Evolutionary conservation across 306 rosid genomes (phyloP).

Genomic region (Cicer pinnatifidum): DNA sequence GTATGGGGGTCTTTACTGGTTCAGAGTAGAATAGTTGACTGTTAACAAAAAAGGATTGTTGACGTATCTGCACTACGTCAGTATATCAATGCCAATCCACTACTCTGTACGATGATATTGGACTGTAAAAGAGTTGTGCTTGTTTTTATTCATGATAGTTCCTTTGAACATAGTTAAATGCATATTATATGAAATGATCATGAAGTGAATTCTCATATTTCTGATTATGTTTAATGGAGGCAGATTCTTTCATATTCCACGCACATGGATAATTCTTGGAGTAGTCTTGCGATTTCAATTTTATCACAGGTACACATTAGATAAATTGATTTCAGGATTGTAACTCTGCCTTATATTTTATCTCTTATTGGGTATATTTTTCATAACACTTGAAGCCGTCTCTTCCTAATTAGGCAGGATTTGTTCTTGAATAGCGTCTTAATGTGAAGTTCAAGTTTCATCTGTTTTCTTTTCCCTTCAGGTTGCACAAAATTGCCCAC

Average conservation of each 20-base stretch:
- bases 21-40: slow-evolving; percentile 27
- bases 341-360: slow-evolving; percentile 34
- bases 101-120: slow-evolving; percentile 30
- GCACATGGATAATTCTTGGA: slow-evolving; percentile 79
- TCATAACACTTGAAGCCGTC: slow-evolving; percentile 6
- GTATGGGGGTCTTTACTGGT: slow-evolving; percentile 24
- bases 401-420: slow-evolving; percentile 30
- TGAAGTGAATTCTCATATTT: slow-evolving; percentile 30
- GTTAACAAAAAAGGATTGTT: slow-evolving; percentile 9
- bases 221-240: slow-evolving; percentile 46
- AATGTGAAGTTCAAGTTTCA: slow-evolving; percentile 41
- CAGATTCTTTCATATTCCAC: slow-evolving; percentile 87
- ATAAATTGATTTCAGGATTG: slow-evolving; percentile 34
- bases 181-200: slow-evolving; percentile 29
- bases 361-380: slow-evolving; percentile 13
- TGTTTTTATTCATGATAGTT: slow-evolving; percentile 33
- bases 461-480: slow-evolving; percentile 52
- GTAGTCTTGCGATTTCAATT: slow-evolving; percentile 71
- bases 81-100: slow-evolving; percentile 17
- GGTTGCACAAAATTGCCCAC: slow-evolving; percentile 88
- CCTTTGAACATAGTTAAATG: slow-evolving; percentile 32
- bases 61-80: slow-evolving; percentile 30
- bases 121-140: slow-evolving; percentile 29
- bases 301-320: slow-evolving; percentile 72
- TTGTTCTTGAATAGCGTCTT: slow-evolving; percentile 35